Percentiles rank a stretch among this genome's conserved stretches.
phyloP scores from a whole-genome alignment of 1,284 basidiomycete species.

The Rhizoctonia solani region DNA sequence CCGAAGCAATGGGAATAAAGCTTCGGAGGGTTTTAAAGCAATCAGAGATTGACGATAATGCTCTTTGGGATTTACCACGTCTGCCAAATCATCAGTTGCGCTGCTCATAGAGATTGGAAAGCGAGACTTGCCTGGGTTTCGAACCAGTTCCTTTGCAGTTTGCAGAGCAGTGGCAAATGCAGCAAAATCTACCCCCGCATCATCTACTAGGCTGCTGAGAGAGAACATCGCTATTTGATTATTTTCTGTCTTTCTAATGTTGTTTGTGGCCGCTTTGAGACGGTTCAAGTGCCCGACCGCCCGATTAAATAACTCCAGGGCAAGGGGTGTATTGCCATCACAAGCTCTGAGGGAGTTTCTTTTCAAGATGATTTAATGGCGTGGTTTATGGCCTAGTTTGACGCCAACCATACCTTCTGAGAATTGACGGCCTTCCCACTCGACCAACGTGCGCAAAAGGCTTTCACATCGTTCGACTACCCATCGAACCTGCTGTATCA shows the following conservation, averaged over 20 bases:
- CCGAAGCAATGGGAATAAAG: conserved; percentile 9
- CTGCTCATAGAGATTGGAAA: neutral
- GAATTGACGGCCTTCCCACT: conserved; percentile 20
- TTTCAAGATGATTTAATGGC: neutral
- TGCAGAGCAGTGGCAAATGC: conserved; percentile 4
- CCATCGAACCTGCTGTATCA: conserved; percentile 25
- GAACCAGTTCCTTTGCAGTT: conserved; percentile 20
- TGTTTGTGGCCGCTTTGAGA: neutral
- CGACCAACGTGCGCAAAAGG: conserved; percentile 20
- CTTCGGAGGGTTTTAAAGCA: conserved; percentile 10
- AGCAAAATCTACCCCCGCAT: conserved; percentile 10
- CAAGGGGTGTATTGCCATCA: conserved; percentile 21
- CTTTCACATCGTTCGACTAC: conserved; percentile 21
- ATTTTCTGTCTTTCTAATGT: conserved; percentile 25
- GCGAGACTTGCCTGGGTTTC: neutral
- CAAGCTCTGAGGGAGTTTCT: conserved; percentile 25
- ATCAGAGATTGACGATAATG: conserved; percentile 15
- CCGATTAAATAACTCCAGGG: conserved; percentile 15
- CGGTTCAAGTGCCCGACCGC: conserved; percentile 13
- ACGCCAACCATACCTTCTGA: conserved; percentile 9
- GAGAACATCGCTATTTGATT: conserved; percentile 26
- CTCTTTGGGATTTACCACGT: conserved; percentile 17
- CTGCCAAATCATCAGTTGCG: neutral
- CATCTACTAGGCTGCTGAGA: conserved; percentile 14
- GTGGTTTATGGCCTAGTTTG: neutral